These are phyloP conservation scores for Tetracladium setigerum DNA, from an alignment of 495 filamentous ascomycete genomes.

Conservation along the genomic window DNA sequence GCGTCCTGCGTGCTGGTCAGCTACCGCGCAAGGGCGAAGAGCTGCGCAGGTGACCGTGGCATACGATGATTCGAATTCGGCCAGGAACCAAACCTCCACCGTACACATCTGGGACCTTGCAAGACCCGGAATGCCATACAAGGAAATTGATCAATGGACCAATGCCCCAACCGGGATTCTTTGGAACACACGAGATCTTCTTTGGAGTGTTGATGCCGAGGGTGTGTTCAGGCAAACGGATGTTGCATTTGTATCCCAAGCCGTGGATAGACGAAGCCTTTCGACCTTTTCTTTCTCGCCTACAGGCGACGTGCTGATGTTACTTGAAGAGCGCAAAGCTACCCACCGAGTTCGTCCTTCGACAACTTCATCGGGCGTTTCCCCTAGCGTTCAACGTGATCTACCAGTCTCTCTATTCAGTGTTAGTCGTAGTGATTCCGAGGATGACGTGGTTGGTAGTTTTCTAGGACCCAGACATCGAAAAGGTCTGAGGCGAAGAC, in stretches of 20 bases:
- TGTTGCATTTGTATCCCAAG: conserved; percentile 69
- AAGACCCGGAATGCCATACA: conserved; percentile 75
- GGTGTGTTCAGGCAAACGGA: conserved; percentile 85
- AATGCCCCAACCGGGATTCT: conserved; percentile 66
- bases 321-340: conserved; percentile 42
- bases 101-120: conserved; percentile 93
- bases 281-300: conserved; percentile 56
- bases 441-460: conserved; percentile 57
- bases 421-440: conserved; percentile 57
- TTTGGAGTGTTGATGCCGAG: conserved; percentile 86
- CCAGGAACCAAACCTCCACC: conserved; percentile 36
- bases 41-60: conserved; percentile 45
- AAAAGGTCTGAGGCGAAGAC: conserved; percentile 28
- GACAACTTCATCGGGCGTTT: conserved; percentile 9
- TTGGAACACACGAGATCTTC: conserved; percentile 83
- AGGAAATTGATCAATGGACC: conserved; percentile 73
- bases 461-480: conserved; percentile 45
- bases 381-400: conserved; percentile 21
- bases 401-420: conserved; percentile 36
- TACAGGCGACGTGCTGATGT: conserved; percentile 50
- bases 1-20: conserved; percentile 73
- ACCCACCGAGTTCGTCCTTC: conserved; percentile 14
- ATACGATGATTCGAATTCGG: conserved; percentile 39
- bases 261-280: conserved; percentile 64
- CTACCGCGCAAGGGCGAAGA: conserved; percentile 54